Evolutionary conservation across 345 rosid genomes (phyloP), one percentile per base, ranked within the genome.

Genomic region (Eucalyptus caleyi): DNA sequence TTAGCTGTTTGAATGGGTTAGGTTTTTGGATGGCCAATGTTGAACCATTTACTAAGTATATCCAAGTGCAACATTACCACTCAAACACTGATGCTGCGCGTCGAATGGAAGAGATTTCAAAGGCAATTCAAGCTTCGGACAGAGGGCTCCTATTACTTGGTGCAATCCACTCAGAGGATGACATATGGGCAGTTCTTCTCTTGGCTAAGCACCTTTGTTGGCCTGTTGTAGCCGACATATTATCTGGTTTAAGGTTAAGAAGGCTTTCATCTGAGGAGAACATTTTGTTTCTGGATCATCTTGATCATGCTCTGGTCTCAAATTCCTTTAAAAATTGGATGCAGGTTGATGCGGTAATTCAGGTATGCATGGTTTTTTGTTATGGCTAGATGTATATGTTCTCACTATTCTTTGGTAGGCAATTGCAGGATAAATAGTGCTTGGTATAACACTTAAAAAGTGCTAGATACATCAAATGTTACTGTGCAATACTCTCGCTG

Each of bases 241-340:
- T 97, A 92, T 97, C 99, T 72, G 99, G 99, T 87, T 90, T 96
- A 90, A 96, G 99, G 87, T 92, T 97, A 92, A 95, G 99, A 93
- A 95, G 95, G 93, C 94, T 92, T 89, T 94, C 93, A 86, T 62
- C 87, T 88, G 91, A 92, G 88, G 93, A 92, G 88, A 91, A 91
- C 53, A 59, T 95, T 89, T 45, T 93, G 88, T 96, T 96, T 90
- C 69, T 96, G 89, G 99, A 97, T 93, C 96, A 95, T 93, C 95
- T 97, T 87, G 99, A 97, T 91, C 99, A 95, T 92, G 95, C 95
- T 89, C 90, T 97, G 89, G 94, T 97, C 90, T 96, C 99, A 47
- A 93, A 94, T 91, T 92, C 95, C 89, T 95, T 96, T 88, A 93
- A 90, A 90, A 90, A 67, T 88, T 95, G 92, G 95, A 50, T 96